These are phyloP conservation scores for Populus trichocarpa DNA, from an alignment of 441 rosid genomes.

Conservation along the genomic window DNA sequence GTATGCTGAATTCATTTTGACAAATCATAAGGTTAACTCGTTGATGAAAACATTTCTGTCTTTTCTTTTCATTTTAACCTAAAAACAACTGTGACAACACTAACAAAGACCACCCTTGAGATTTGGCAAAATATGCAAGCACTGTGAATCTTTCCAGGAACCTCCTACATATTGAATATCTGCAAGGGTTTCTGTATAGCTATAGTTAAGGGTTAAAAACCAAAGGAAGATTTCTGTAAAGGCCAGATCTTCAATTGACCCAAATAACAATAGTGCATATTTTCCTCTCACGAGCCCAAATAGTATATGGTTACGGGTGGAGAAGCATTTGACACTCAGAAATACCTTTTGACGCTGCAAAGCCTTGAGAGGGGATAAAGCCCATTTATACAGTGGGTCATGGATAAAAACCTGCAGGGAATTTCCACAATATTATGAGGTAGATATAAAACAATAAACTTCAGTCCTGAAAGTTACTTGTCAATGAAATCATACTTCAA, in stretches of 20 bases:
- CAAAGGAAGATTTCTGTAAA: not conserved
- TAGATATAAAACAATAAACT: conserved; percentile 6
- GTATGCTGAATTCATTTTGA: not conserved
- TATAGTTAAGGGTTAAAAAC: not conserved
- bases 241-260: not conserved
- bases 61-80: not conserved
- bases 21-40: not conserved
- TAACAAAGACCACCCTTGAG: not conserved
- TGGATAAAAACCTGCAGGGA: conserved; percentile 90
- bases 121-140: not conserved
- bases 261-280: not conserved
- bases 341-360: conserved; percentile 98
- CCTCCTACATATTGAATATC: not conserved
- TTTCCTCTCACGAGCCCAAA: not conserved
- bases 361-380: conserved; percentile 93
- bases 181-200: not conserved
- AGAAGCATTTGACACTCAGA: conserved; percentile 9
- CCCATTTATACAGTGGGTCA: conserved; percentile 99
- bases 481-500: conserved; percentile 58
- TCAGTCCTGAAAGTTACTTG: not conserved
- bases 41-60: not conserved
- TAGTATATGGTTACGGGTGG: not conserved
- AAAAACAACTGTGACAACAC: not conserved
- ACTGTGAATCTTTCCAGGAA: not conserved
- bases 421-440: conserved; percentile 11